phyloP scores from a whole-genome alignment of 805 yeast genomes.

The Starmerella vaccinii region DNA sequence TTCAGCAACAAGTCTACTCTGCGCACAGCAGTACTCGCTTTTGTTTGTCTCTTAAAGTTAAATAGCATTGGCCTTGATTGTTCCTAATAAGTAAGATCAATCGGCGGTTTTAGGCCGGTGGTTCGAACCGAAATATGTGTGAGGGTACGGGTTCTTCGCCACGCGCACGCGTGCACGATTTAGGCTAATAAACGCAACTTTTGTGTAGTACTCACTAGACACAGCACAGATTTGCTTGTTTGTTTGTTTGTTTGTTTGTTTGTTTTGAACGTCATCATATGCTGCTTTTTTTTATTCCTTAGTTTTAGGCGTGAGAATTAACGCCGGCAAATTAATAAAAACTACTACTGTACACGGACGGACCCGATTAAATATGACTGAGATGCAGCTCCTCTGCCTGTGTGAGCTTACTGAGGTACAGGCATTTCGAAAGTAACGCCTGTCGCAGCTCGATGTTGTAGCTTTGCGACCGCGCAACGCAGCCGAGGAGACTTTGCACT shows the following conservation, averaged over 20 bases:
- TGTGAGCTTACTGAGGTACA: slow-evolving; percentile 26
- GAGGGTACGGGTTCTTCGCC: background rate
- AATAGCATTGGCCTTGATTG: background rate
- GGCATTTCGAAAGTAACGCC: slow-evolving; percentile 70
- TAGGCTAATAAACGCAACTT: no score
- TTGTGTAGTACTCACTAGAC: no score
- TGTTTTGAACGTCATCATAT: no score
- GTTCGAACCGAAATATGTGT: background rate
- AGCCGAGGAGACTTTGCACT: slow-evolving; percentile 64
- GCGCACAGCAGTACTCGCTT: background rate
- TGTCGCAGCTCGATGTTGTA: slow-evolving; percentile 48
- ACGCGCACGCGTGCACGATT: no score
- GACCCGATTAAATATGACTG: background rate
- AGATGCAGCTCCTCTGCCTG: slow-evolving; percentile 2
- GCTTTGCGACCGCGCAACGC: slow-evolving; percentile 74
- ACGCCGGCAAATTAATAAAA: background rate
- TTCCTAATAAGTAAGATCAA: no score
- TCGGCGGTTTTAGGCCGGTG: background rate
- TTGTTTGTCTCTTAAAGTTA: background rate
- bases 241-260: no score
- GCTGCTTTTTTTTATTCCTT: no score
- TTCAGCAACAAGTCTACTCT: background rate
- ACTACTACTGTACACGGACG: background rate
- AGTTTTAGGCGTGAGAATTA: no score
- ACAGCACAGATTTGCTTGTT: no score